These are phyloP conservation scores for Talaromyces sp. DNA, from an alignment of 2,329 filamentous ascomycete genomes.

Conservation along the genomic window DNA sequence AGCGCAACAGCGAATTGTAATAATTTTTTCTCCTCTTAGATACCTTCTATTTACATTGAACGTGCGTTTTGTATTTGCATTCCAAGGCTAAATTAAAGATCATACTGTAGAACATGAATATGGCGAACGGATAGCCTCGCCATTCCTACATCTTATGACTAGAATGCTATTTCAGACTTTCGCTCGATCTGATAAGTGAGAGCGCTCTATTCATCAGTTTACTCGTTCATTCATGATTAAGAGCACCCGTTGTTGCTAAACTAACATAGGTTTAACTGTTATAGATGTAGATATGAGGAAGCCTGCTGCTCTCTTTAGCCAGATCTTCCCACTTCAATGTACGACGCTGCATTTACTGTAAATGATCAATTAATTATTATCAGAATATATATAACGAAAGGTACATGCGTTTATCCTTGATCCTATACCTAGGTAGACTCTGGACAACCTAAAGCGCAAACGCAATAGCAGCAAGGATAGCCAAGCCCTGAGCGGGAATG, in stretches of 20 bases:
- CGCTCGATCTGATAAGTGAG: no score
- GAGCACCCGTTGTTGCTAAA: no score
- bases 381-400: neutral
- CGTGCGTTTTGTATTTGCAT: neutral
- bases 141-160: no score
- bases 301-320: neutral
- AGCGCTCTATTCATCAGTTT: neutral
- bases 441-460: neutral
- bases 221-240: no score
- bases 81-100: no score
- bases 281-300: no score
- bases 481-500: neutral
- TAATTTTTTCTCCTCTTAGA: neutral
- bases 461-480: neutral
- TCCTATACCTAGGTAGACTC: neutral
- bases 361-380: neutral
- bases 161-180: no score
- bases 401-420: neutral
- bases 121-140: no score
- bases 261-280: no score
- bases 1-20: slow-evolving; percentile 7
- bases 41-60: neutral
- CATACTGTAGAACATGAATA: no score
- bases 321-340: neutral
- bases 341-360: no score